Conservation (phyloP, 106 monocot species). For the Vanilla planifolia region DNA sequence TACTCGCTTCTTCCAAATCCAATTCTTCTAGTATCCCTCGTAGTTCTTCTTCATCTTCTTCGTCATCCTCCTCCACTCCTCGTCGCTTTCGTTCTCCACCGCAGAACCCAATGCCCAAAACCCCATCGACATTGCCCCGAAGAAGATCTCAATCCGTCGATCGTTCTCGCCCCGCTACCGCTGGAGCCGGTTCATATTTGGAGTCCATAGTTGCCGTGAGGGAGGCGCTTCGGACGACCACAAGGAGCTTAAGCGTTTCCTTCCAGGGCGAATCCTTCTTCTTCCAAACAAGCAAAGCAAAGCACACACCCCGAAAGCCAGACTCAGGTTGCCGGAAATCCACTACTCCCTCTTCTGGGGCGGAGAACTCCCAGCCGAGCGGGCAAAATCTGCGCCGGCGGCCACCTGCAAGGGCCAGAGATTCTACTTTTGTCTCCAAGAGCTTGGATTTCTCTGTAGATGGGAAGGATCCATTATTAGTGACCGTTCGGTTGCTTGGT, state of each 20-base stretch:
- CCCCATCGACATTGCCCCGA: constrained; percentile 10
- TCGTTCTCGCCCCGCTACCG: constrained; percentile 22
- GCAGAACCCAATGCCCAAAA: constrained; percentile 6
- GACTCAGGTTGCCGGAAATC: constrained; percentile 24
- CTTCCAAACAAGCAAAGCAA: constrained; percentile 45
- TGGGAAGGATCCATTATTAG: constrained; percentile 19
- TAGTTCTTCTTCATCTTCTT: constrained; percentile 20
- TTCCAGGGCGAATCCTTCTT: constrained; percentile 64
- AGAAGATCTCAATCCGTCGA: constrained; percentile 36
- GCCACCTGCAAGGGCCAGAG: constrained; percentile 28
- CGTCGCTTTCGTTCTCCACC: constrained; percentile 34
- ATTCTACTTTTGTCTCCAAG: constrained; percentile 19
- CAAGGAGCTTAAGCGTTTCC: constrained; percentile 57
- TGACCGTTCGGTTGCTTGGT: constrained; percentile 19
- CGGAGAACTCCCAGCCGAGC: constrained; percentile 36
- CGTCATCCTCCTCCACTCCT: constrained; percentile 11
- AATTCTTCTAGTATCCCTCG: constrained; percentile 9
- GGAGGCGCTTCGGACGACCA: constrained; percentile 32
- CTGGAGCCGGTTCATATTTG: background rate
- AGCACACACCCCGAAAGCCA: constrained; percentile 23
- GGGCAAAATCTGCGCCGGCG: constrained; percentile 36
- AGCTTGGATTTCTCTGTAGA: constrained; percentile 38
- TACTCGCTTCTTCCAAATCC: constrained; percentile 17
- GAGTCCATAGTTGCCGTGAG: constrained; percentile 12
- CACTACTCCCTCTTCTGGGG: constrained; percentile 4